Evolutionary conservation across 2,329 filamentous ascomycete species (phyloP).

Genomic region (Fusarium sp.): DNA sequence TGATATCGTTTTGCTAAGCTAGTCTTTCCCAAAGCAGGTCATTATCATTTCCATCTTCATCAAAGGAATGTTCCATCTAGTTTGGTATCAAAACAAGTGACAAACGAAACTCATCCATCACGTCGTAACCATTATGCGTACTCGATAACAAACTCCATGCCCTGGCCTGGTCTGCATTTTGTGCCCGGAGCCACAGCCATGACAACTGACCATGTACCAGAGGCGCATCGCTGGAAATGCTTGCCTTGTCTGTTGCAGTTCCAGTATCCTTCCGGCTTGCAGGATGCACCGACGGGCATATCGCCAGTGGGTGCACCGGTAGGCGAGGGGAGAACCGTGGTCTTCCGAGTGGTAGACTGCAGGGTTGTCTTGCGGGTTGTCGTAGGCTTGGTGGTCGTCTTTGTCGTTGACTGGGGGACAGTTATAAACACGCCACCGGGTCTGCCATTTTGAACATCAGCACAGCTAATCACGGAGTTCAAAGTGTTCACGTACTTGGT

Average conservation of each 20-base stretch:
- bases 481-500: slow-evolving; percentile 17
- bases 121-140: slow-evolving; percentile 19
- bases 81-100: background rate
- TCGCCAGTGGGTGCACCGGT: slow-evolving; percentile 18
- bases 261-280: slow-evolving; percentile 44
- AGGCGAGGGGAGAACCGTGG: slow-evolving; percentile 20
- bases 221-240: slow-evolving; percentile 67
- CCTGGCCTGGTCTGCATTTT: slow-evolving; percentile 52
- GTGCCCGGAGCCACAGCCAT: slow-evolving; percentile 63
- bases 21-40: background rate
- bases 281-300: slow-evolving; percentile 21
- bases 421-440: slow-evolving; percentile 26
- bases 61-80: background rate
- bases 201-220: slow-evolving; percentile 60
- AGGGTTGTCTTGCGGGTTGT: slow-evolving; percentile 32
- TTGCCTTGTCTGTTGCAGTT: slow-evolving; percentile 27
- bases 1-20: no score
- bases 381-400: slow-evolving; percentile 4
- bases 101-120: background rate
- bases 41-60: background rate
- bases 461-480: background rate
- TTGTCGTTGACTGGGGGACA: slow-evolving; percentile 15
- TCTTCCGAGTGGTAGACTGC: slow-evolving; percentile 21
- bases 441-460: slow-evolving; percentile 3
- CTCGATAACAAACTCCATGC: slow-evolving; percentile 33